phyloP scores from a whole-genome alignment of 495 filamentous ascomycete species.

The Penicillium taxi region DNA sequence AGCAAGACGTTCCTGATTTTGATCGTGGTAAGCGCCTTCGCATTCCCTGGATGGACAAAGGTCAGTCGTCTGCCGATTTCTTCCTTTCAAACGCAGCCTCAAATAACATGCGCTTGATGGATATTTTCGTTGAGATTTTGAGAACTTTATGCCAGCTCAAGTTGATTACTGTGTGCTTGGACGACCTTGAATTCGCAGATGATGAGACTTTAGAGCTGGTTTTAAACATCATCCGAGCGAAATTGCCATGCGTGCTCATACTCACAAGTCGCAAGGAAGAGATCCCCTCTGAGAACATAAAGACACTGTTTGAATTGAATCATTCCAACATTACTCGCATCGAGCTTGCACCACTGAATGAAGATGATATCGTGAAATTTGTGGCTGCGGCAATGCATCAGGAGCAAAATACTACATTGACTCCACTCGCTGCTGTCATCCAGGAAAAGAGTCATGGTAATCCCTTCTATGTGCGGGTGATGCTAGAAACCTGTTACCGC shows the following conservation, averaged over 20 bases:
- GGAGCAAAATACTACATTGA: conserved; percentile 28
- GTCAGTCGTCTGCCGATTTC: conserved; percentile 60
- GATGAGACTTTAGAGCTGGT: conserved; percentile 77
- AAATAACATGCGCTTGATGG: conserved; percentile 71
- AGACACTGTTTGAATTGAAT: conserved; percentile 35
- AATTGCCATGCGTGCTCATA: conserved; percentile 71
- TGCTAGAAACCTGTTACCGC: conserved; percentile 78
- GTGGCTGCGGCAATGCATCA: conserved; percentile 64
- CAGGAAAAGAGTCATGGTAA: conserved; percentile 78
- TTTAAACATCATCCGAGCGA: conserved; percentile 59
- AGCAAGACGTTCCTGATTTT: conserved; percentile 19
- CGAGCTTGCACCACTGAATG: conserved; percentile 55
- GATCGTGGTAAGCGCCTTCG: conserved; percentile 30
- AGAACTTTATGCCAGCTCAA: conserved; percentile 67
- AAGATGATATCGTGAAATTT: conserved; percentile 68
- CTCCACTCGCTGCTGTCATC: conserved; percentile 55
- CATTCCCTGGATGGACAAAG: conserved; percentile 29
- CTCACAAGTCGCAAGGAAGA: conserved; percentile 43
- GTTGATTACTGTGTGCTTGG: conserved; percentile 74
- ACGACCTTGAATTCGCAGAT: conserved; percentile 83
- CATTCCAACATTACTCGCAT: conserved; percentile 54
- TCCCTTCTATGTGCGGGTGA: conserved; percentile 81
- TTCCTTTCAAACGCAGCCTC: conserved; percentile 58
- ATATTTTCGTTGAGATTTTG: conserved; percentile 77
- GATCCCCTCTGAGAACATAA: conserved; percentile 31